These are phyloP conservation scores for Lepiota venenata DNA, from an alignment of 768 basidiomycete genomes.

Conservation along the genomic window DNA sequence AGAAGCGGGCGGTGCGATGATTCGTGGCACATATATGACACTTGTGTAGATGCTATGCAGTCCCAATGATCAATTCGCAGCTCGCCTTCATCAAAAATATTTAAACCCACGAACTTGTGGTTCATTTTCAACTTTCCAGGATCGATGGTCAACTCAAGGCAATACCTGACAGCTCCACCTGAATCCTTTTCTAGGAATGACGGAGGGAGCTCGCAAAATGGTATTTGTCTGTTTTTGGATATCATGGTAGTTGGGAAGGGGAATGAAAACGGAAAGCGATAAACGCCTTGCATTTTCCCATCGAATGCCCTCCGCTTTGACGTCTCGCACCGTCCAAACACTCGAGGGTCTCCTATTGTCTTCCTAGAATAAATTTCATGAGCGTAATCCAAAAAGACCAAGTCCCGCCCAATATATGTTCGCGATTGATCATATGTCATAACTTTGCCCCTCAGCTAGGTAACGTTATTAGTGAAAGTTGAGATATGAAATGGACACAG, in stretches of 20 bases:
- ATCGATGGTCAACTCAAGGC: constrained; percentile 31
- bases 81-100: neutral
- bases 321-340: neutral
- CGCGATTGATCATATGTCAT: neutral
- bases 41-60: constrained; percentile 20
- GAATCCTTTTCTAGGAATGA: constrained; percentile 31
- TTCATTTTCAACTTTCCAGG: constrained; percentile 34
- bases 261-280: constrained; percentile 37
- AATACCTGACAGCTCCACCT: constrained; percentile 32
- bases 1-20: constrained; percentile 16
- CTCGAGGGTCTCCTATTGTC: constrained; percentile 24
- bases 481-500: no score
- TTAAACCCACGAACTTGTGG: constrained; percentile 26
- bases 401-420: neutral
- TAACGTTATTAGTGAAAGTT: no score
- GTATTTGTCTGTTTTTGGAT: constrained; percentile 10
- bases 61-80: neutral
- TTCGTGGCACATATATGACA: constrained; percentile 16
- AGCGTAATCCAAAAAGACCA: constrained; percentile 8
- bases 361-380: constrained; percentile 26
- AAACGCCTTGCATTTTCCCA: constrained; percentile 31
- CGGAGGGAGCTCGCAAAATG: constrained; percentile 24
- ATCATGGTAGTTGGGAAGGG: constrained; percentile 29
- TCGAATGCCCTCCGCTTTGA: constrained; percentile 21
- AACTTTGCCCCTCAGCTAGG: neutral